Evolutionary conservation across 805 yeast species (phyloP).

Genomic region (Saitoella complicata): DNA sequence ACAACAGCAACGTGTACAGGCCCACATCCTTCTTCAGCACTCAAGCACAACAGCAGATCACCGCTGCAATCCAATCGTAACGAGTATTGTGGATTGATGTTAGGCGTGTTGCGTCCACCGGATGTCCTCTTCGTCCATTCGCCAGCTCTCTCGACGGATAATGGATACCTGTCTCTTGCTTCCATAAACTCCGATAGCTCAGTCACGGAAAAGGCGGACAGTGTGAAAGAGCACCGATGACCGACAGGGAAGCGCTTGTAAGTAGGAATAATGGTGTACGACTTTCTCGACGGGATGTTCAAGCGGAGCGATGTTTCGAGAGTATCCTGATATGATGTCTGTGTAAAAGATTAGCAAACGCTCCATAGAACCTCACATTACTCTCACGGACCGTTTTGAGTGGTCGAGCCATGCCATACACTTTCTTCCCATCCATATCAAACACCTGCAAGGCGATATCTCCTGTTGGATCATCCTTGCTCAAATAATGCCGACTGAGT

Average conservation of each 20-base stretch:
- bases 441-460: slow-evolving; percentile 7
- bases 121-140: no score
- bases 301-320: slow-evolving; percentile 6
- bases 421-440: slow-evolving; percentile 4
- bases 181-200: no score
- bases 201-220: no score
- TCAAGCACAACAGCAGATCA: no score
- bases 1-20: slow-evolving; percentile 6
- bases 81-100: no score
- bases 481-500: slow-evolving; percentile 4
- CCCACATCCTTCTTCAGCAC: no score
- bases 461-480: slow-evolving; percentile 1
- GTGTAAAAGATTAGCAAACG: not conserved
- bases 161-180: no score
- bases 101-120: no score
- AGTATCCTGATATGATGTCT: slow-evolving; percentile 8
- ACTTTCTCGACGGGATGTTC: slow-evolving; percentile 4
- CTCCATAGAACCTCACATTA: not conserved
- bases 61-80: no score
- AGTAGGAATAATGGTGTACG: slow-evolving; percentile 5
- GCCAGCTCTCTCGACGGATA: no score
- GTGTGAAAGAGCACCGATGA: no score
- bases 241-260: no score
- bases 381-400: slow-evolving; percentile 2
- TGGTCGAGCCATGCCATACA: slow-evolving; percentile 2